Evolutionary conservation across 352 stramenopile species (phyloP).

Genomic region (Saprolegnia parasitica): DNA sequence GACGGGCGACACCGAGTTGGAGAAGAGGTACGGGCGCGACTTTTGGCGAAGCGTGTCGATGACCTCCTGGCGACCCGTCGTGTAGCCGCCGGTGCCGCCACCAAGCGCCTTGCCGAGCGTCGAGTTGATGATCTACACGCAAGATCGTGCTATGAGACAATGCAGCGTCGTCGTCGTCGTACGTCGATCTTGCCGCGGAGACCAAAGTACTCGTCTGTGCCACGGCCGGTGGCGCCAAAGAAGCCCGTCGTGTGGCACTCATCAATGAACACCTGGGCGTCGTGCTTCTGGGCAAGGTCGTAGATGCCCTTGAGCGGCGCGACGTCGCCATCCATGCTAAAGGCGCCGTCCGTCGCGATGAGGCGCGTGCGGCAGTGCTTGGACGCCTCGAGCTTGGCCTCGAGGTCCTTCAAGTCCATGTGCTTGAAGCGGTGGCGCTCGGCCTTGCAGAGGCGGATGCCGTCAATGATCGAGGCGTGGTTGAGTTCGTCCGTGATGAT

Average conservation of each 20-base stretch:
- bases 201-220: slow-evolving; percentile 90
- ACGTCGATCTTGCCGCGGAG: slow-evolving; percentile 82
- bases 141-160: background rate
- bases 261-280: slow-evolving; percentile 91
- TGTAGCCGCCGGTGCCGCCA: slow-evolving; percentile 92
- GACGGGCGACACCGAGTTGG: slow-evolving; percentile 88
- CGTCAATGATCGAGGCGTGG: slow-evolving; percentile 94
- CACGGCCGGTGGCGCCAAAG: slow-evolving; percentile 87
- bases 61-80: slow-evolving; percentile 82
- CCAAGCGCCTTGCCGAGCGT: slow-evolving; percentile 92
- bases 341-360: slow-evolving; percentile 92
- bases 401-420: slow-evolving; percentile 89
- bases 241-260: slow-evolving; percentile 94
- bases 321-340: slow-evolving; percentile 94
- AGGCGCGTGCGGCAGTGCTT: slow-evolving; percentile 87
- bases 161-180: background rate
- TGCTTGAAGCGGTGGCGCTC: slow-evolving; percentile 92
- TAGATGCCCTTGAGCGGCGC: slow-evolving; percentile 87
- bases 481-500: slow-evolving; percentile 93
- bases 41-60: slow-evolving; percentile 89
- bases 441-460: slow-evolving; percentile 91
- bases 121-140: slow-evolving; percentile 85
- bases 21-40: slow-evolving; percentile 92
- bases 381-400: slow-evolving; percentile 83
- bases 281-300: slow-evolving; percentile 87